A percentile compares a stretch with the other conserved stretches of the same genome.
Evolutionary conservation across 208 protist species (phyloP).

Genomic region (Porcisia hertigi): DNA sequence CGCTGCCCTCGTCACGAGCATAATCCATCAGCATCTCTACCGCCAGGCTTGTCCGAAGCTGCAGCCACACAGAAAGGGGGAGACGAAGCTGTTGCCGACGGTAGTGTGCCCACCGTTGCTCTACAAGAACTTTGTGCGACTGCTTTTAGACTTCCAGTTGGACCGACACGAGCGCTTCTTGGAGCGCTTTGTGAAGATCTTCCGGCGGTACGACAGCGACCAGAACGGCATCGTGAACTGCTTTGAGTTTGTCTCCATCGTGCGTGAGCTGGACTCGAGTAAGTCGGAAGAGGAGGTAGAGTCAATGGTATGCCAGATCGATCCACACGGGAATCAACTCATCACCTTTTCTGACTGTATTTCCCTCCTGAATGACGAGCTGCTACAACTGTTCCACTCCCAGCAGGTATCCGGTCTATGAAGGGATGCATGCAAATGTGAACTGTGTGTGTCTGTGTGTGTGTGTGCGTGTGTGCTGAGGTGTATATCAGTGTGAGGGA

Average conservation of each 20-base stretch:
- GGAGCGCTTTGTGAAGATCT: constrained; percentile 67
- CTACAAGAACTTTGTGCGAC: constrained; percentile 69
- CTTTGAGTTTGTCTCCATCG: constrained; percentile 60
- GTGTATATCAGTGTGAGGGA: no score
- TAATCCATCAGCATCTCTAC: constrained; percentile 58
- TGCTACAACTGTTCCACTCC: constrained; percentile 39
- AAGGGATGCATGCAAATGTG: background rate
- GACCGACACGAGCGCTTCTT: constrained; percentile 90
- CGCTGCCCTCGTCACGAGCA: constrained; percentile 56
- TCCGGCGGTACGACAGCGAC: constrained; percentile 71
- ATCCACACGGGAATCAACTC: constrained; percentile 71
- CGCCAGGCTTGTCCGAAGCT: constrained; percentile 32
- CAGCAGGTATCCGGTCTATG: constrained; percentile 9
- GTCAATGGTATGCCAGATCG: constrained; percentile 58
- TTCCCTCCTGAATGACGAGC: constrained; percentile 67
- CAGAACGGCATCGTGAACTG: constrained; percentile 81
- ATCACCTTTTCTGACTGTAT: constrained; percentile 87
- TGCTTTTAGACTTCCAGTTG: constrained; percentile 91
- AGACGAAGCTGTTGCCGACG: constrained; percentile 8
- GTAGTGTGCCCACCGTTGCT: constrained; percentile 40
- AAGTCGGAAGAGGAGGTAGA: constrained; percentile 63
- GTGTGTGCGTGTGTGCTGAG: background rate
- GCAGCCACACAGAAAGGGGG: constrained; percentile 22
- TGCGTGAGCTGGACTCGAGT: constrained; percentile 47
- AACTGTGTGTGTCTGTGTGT: background rate